These are phyloP conservation scores for Priceomyces haplophilus DNA, from an alignment of 805 yeast genomes.

Conservation along the genomic window DNA sequence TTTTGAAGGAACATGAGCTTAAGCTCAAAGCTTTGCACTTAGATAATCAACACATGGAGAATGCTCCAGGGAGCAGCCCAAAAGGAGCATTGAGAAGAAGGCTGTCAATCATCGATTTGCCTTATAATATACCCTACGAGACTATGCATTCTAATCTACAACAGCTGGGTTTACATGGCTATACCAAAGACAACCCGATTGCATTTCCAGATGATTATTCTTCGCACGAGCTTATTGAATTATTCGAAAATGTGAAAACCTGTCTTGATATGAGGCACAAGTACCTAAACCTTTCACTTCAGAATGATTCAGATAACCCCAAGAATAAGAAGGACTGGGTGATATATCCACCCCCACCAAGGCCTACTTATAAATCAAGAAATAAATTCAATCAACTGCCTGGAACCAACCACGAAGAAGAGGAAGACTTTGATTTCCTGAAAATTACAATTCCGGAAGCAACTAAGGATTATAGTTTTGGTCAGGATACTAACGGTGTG, in stretches of 20 bases:
- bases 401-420: conserved; percentile 23
- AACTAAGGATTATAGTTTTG: conserved; percentile 39
- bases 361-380: conserved; percentile 72
- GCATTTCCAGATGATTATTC: conserved; percentile 52
- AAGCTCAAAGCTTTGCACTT: conserved; percentile 59
- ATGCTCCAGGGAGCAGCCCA: conserved; percentile 10
- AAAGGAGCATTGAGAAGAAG: conserved; percentile 23
- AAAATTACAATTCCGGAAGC: conserved; percentile 54
- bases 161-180: not conserved
- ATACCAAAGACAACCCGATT: not conserved
- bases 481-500: conserved; percentile 61
- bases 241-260: conserved; percentile 57
- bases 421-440: conserved; percentile 57
- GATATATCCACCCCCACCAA: conserved; percentile 91
- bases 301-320: conserved; percentile 75
- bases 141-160: no score
- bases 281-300: conserved; percentile 70
- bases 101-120: conserved; percentile 40
- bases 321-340: conserved; percentile 71
- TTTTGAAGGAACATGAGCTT: conserved; percentile 64
- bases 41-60: conserved; percentile 20
- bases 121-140: conserved; percentile 13
- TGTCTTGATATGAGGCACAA: conserved; percentile 75
- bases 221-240: conserved; percentile 62
- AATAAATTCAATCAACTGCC: conserved; percentile 48